Evolutionary conservation across 2,329 filamentous ascomycete species (phyloP).

Genomic region (Biscogniauxia sp.): DNA sequence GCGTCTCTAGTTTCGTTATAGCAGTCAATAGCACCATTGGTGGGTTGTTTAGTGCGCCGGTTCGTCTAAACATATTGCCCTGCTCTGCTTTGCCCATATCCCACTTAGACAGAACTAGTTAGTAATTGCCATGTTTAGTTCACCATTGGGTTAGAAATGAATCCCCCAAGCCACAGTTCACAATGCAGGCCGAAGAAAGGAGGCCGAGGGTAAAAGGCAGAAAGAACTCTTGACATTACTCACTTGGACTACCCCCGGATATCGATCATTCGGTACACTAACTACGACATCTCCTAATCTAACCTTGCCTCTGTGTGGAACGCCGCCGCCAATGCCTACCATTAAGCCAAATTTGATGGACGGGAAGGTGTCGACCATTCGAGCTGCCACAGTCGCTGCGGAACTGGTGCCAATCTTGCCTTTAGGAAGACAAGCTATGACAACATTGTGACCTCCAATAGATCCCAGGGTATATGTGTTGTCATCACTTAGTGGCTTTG

Average conservation of each 20-base stretch:
- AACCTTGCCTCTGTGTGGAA: slow-evolving; percentile 16
- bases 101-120: slow-evolving; percentile 5
- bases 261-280: slow-evolving; percentile 10
- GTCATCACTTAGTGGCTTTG: slow-evolving; percentile 7
- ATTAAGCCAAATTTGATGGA: slow-evolving; percentile 38
- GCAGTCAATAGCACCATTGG: slow-evolving; percentile 19
- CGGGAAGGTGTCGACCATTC: slow-evolving; percentile 32
- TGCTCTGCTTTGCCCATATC: slow-evolving; percentile 21
- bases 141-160: too few species aligned
- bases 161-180: too few species aligned
- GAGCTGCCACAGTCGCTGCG: slow-evolving; percentile 31
- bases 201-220: too few species aligned
- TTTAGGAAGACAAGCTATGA: slow-evolving; percentile 19
- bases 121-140: too few species aligned
- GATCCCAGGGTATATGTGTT: slow-evolving; percentile 23
- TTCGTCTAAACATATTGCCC: slow-evolving; percentile 14
- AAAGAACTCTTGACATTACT: too few species aligned
- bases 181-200: too few species aligned
- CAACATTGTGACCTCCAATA: slow-evolving; percentile 22
- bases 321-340: slow-evolving; percentile 40
- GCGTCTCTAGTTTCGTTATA: slow-evolving; percentile 13
- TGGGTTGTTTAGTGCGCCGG: slow-evolving; percentile 19
- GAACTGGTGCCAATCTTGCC: slow-evolving; percentile 33
- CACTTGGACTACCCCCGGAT: slow-evolving; percentile 21
- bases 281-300: slow-evolving; percentile 28